Evolutionary conservation across 169 alveolate genomes (phyloP), one percentile per base, ranked within the genome.

Genomic region (Plasmodium falciparum): DNA sequence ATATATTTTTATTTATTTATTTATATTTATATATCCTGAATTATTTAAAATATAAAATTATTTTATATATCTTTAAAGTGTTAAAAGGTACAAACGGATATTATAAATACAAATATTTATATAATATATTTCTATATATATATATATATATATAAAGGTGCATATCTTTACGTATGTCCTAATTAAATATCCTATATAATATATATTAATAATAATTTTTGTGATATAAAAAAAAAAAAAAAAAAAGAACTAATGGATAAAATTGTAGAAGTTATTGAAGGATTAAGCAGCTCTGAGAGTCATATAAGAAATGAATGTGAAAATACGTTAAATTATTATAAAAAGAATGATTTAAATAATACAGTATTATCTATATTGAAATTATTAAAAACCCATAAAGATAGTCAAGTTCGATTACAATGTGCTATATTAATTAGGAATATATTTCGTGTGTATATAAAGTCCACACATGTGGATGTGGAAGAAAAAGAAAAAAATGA

Each of bases 301-400:
- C 92, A 91, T 63, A 74, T 88, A 15, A 54, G 96, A 74, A 88
- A 88, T 20, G 95, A 94, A 56, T 94, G 95, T 22, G 96, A 94
- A 62, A 94, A 93, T 47, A 89, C 93, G 70, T 67, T 94, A 72
- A 90, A 72, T 20, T 56, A 78, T 52, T 91, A 90, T 74, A 92
- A 94, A 83, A 90, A 78, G 52, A 69, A 76, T 52, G 95, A 94
- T 59, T 71, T 94, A 61, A 92, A 94, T 65, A 74, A 80, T 54
- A 90, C 94, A 15, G 88, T 94, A 58, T 63, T 80, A 67, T 92
- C 93, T 7, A 94, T 93, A 15, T 86, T 94, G 54, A 89, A 92
- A 50, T 89, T 94, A 52, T 63, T 92, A 88, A 89, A 88, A 24
- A 88, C 86, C 22, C 95, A 94, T 50, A 88, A 92, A n/a, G 92